A percentile compares a stretch with the other conserved stretches of the same genome.
These are phyloP conservation scores for Elaphomyces granulatus DNA, from an alignment of 495 filamentous ascomycete genomes.

Conservation along the genomic window DNA sequence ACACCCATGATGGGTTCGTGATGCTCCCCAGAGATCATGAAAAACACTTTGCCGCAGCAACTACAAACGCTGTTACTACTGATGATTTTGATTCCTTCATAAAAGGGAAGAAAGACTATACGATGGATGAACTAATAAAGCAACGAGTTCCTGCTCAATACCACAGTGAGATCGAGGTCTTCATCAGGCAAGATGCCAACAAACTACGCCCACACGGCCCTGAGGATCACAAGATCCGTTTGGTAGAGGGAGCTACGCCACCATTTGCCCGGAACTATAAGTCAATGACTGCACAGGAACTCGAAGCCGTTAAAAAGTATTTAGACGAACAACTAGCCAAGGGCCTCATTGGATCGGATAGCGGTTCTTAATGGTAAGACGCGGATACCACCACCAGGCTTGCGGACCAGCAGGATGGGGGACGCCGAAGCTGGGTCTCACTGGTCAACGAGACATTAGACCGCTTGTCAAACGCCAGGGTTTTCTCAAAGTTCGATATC, in stretches of 20 bases:
- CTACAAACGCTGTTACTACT: background rate
- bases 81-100: background rate
- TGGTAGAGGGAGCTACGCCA: background rate
- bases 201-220: background rate
- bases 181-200: background rate
- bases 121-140: background rate
- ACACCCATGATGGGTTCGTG: background rate
- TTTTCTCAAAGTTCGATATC: background rate
- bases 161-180: conserved; percentile 1
- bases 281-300: background rate
- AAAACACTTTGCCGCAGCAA: background rate
- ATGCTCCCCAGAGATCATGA: background rate
- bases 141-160: conserved; percentile 7
- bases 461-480: background rate
- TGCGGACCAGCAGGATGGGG: no score
- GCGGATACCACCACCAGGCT: no score
- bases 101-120: background rate
- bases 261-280: background rate
- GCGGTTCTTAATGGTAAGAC: no score
- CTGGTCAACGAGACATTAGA: background rate
- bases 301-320: background rate
- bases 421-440: no score
- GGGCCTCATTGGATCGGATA: no score
- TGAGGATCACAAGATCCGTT: background rate
- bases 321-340: background rate